Conservation (phyloP, 768 basidiomycete species). For the Podaxis carcinomalis region DNA sequence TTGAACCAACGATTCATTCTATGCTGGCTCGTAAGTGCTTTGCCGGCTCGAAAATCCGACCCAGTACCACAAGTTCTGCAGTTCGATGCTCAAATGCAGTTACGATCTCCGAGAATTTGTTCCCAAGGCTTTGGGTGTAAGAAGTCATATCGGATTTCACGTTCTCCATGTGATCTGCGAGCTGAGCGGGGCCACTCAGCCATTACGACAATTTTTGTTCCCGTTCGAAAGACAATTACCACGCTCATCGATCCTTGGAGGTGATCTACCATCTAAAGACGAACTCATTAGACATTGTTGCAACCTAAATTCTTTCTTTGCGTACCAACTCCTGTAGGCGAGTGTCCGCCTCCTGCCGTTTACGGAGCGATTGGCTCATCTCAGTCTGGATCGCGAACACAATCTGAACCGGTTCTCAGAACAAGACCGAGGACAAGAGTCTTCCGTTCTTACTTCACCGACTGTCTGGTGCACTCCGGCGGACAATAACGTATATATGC, state of each 20-base stretch:
- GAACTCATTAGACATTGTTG: not conserved
- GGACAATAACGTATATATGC: not conserved
- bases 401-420: not conserved
- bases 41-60: too few species aligned
- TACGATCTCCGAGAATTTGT: not conserved
- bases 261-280: not conserved
- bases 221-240: not conserved
- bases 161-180: constrained; percentile 3
- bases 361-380: not conserved
- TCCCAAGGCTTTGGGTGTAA: not conserved
- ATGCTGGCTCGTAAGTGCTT: not conserved
- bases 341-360: not conserved
- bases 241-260: not conserved
- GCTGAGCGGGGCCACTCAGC: not conserved
- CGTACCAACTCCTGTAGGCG: constrained; percentile 1
- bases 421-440: not conserved
- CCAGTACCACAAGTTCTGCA: not conserved
- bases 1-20: not conserved
- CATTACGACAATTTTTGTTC: not conserved
- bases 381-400: not conserved
- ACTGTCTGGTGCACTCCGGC: not conserved
- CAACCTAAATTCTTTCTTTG: not conserved
- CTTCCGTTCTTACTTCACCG: not conserved
- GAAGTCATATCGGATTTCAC: not conserved
- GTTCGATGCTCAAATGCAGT: not conserved